Evolutionary conservation across 345 rosid genomes (phyloP).

Genomic region (Noccaea caerulescens): DNA sequence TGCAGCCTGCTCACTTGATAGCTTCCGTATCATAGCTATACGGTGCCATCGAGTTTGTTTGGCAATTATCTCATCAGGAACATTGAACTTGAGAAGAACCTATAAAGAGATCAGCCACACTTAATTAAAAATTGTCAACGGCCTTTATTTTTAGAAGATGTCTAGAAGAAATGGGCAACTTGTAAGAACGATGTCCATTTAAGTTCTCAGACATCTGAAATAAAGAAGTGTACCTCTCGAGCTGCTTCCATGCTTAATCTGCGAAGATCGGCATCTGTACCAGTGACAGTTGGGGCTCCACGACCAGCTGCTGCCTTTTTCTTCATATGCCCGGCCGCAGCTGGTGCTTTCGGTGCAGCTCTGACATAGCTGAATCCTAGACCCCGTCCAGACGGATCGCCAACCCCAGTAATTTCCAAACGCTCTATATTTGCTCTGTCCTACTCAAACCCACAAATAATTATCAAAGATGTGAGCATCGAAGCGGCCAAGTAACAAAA

Average conservation of each 20-base stretch:
- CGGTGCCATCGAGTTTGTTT: conserved; percentile 99
- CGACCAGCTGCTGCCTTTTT: conserved; percentile 86
- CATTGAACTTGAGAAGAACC: conserved; percentile 96
- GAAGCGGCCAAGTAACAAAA: not conserved
- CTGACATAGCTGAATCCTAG: conserved; percentile 97
- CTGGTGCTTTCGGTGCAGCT: conserved; percentile 82
- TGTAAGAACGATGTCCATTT: conserved; percentile 23
- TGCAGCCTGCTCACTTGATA: conserved; percentile 98
- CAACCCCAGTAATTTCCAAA: conserved; percentile 97
- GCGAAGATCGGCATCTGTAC: conserved; percentile 99
- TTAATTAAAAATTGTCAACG: not conserved
- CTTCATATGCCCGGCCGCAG: conserved; percentile 73
- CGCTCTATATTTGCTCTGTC: conserved; percentile 97
- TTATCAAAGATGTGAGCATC: conserved; percentile 23
- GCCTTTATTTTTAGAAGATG: conserved; percentile 9
- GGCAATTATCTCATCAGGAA: conserved; percentile 85
- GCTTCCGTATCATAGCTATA: conserved; percentile 97
- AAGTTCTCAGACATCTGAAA: conserved; percentile 30
- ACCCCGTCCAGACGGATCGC: conserved; percentile 98
- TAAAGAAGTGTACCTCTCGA: conserved; percentile 67
- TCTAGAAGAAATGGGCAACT: conserved; percentile 1
- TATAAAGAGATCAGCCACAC: conserved; percentile 39
- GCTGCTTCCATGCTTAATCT: conserved; percentile 99
- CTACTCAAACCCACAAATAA: conserved; percentile 54
- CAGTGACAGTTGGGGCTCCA: conserved; percentile 91